Base-by-base conservation (phyloP, 192 early-diverging fungal genomes). In the Backusella liffmaniae region DNA sequence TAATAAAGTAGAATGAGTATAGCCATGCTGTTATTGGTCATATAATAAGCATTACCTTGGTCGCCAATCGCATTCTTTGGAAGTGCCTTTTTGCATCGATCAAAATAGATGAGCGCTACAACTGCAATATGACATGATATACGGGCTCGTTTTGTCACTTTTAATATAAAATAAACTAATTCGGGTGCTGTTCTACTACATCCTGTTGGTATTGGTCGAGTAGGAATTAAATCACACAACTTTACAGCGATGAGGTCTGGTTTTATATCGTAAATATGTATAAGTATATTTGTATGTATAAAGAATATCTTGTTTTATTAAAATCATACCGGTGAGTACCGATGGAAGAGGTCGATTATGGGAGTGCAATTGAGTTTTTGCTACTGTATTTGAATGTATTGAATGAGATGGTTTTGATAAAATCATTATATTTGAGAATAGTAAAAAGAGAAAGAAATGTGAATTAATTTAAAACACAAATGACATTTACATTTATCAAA, bases 141-240 rank as follows among this genome's bases (percentile, higher is more conserved):
- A 18, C 77, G 69, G 3, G 82, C 80, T 29, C 69, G 70, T 9
- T 35, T 66, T 4, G 79, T 78, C 12, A 84, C 53, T 67, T 76
- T 84, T 36, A 81, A 66, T 4, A 84, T 78, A 36, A 81, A 84
- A 73, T 80, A 81, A 15, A 84, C 44, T 4, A 84, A 44, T 59
- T 84, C 82, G 1, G 82, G 82, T 34, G 80, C 66, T 30, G 82
- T 79, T 39, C 77, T 29, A 62, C 53, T 44, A 30, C 26, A 49
- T 32, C 56, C 41, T 16, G 29, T 69, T n/a, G 66, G 66, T 30
- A 65, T 49, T 32, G 56, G 62, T 18, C 68, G 66, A 8, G 72
- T 73, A n/a, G 73, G 77, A 30, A 79, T n/a, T 26, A 79, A 74
- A 56, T 79, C 77, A 26, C 77, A 73, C 26, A 79, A 39, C 7